Percentiles rank a stretch among this genome's conserved stretches.
These are phyloP conservation scores for Lanmaoa rubissima DNA, from an alignment of 768 basidiomycete genomes.

Conservation along the genomic window DNA sequence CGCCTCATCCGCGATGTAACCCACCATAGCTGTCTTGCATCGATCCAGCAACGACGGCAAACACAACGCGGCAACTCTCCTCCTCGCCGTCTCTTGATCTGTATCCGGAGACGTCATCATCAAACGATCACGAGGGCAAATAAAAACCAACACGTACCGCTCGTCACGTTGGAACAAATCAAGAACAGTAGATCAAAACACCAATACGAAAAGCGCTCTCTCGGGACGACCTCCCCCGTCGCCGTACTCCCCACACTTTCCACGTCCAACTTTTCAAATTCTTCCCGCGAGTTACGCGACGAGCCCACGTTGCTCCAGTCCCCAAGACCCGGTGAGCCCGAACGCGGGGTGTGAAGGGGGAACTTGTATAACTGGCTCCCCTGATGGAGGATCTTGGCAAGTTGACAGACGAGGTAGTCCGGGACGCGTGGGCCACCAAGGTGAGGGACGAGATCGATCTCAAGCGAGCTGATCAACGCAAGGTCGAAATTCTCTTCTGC, in stretches of 20 bases:
- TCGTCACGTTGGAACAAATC: constrained; percentile 66
- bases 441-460: constrained; percentile 77
- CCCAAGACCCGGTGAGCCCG: constrained; percentile 9
- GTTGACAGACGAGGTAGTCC: constrained; percentile 62
- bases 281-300: constrained; percentile 20
- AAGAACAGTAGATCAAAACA: constrained; percentile 85
- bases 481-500: constrained; percentile 85
- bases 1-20: constrained; percentile 81
- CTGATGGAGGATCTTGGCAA: constrained; percentile 69
- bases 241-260: constrained; percentile 60
- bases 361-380: constrained; percentile 64
- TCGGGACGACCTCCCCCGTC: constrained; percentile 51
- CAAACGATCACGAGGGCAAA: too few relatives aligned
- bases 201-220: constrained; percentile 92
- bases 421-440: constrained; percentile 68
- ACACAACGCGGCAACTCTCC: constrained; percentile 69
- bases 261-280: constrained; percentile 38
- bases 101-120: background rate
- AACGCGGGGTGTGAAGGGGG: background rate
- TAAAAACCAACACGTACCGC: constrained; percentile 41
- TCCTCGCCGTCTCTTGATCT: constrained; percentile 63
- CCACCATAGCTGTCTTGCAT: constrained; percentile 63
- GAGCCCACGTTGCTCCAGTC: constrained; percentile 6
- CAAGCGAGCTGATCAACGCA: constrained; percentile 71
- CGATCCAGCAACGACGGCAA: constrained; percentile 73